Conservation (phyloP, 768 basidiomycete genomes). For the Termitomyces heimii region DNA sequence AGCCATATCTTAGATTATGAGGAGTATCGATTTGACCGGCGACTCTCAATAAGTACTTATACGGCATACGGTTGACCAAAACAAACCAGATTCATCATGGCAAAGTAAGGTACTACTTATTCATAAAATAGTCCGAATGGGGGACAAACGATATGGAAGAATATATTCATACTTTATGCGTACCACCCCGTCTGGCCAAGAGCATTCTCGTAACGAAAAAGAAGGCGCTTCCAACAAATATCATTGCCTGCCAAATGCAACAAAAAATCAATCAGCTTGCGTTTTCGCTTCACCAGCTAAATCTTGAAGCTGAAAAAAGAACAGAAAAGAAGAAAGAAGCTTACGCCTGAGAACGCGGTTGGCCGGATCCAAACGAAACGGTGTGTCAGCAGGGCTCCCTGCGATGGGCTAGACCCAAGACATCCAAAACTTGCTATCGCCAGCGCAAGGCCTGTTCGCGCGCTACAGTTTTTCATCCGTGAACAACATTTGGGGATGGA, state of each 20-base stretch:
- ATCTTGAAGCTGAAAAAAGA: too few relatives aligned
- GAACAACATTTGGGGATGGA: too few relatives aligned
- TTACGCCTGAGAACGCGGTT: conserved; percentile 20
- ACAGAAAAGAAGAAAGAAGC: too few relatives aligned
- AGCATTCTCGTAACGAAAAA: neutral
- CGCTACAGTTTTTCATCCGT: conserved; percentile 15
- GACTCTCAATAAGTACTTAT: too few relatives aligned
- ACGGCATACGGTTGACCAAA: too few relatives aligned
- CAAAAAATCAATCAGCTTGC: too few relatives aligned
- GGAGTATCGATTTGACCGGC: too few relatives aligned
- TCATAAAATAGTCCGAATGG: too few relatives aligned
- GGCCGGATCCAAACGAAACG: conserved; percentile 26
- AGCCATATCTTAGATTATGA: too few relatives aligned
- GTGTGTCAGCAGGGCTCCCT: conserved; percentile 26
- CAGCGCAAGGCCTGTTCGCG: conserved; percentile 28
- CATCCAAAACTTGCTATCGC: conserved; percentile 25
- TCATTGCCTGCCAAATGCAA: neutral
- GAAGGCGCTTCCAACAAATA: neutral
- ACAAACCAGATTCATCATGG: too few relatives aligned
- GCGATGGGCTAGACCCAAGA: conserved; percentile 28
- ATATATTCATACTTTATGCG: neutral
- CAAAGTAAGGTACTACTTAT: too few relatives aligned
- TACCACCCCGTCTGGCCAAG: neutral
- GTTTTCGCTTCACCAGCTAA: too few relatives aligned
- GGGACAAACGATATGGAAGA: neutral